phyloP scores from a whole-genome alignment of 1,284 basidiomycete genomes.

The Pseudozyma sp. region DNA sequence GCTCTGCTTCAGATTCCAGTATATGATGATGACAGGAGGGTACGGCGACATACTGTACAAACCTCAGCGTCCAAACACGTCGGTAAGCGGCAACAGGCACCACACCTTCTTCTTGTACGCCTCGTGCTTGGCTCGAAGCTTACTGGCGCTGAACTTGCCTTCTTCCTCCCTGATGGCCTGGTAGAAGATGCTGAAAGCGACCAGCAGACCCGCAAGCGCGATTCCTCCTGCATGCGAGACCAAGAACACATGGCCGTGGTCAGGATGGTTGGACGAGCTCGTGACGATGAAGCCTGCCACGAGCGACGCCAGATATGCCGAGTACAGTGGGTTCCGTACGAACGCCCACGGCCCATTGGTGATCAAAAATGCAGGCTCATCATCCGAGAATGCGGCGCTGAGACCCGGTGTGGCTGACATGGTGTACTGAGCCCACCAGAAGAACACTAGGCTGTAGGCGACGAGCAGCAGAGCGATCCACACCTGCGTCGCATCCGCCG shows the following conservation, averaged over 20 bases:
- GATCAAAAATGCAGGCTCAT: constrained; percentile 41
- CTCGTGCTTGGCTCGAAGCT: constrained; percentile 40
- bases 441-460: constrained; percentile 34
- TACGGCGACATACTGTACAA: not conserved
- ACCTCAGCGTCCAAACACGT: constrained; percentile 23
- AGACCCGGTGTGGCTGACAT: constrained; percentile 20
- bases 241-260: constrained; percentile 36
- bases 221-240: constrained; percentile 38
- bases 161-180: constrained; percentile 45
- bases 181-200: constrained; percentile 35
- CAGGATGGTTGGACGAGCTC: constrained; percentile 39
- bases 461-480: constrained; percentile 26
- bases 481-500: constrained; percentile 26
- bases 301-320: constrained; percentile 36
- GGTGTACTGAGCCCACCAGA: constrained; percentile 49
- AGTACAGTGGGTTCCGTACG: constrained; percentile 41
- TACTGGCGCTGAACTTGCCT: constrained; percentile 44
- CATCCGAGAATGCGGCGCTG: constrained; percentile 28
- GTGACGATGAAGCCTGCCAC: constrained; percentile 45
- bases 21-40: not conserved
- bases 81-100: constrained; percentile 35
- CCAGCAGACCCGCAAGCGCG: constrained; percentile 18
- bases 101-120: constrained; percentile 37
- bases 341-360: constrained; percentile 35
- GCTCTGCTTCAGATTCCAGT: not conserved